A percentile compares a stretch with the other conserved stretches of the same genome.
These are phyloP conservation scores for Ustilago esculenta DNA, from an alignment of 1,284 basidiomycete species.

Conservation along the genomic window DNA sequence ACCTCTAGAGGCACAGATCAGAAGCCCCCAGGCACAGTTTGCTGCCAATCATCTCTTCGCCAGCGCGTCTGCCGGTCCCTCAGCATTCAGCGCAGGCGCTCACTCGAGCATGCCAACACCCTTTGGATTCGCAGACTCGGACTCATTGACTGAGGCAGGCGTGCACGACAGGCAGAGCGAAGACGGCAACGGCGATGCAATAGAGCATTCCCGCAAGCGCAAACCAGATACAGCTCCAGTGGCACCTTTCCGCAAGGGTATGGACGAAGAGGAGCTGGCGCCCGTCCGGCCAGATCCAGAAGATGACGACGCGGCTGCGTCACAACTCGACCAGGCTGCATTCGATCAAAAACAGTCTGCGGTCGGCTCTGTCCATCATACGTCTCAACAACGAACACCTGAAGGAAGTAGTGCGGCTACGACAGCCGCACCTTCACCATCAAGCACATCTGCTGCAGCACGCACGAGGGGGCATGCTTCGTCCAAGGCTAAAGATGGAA, in stretches of 20 bases:
- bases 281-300: conserved; percentile 28
- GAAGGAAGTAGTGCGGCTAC: neutral
- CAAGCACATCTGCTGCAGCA: conserved; percentile 1
- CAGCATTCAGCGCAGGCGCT: conserved; percentile 20
- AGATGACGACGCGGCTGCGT: conserved; percentile 20
- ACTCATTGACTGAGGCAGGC: conserved; percentile 9
- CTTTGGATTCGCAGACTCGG: conserved; percentile 12
- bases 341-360: neutral
- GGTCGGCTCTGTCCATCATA: neutral
- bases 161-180: neutral
- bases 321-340: conserved; percentile 11
- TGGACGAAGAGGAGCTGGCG: conserved; percentile 51
- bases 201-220: conserved; percentile 12
- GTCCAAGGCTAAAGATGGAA: conserved; percentile 4
- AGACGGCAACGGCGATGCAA: neutral
- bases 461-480: neutral
- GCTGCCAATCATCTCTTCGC: conserved; percentile 61
- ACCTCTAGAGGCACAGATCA: conserved; percentile 64
- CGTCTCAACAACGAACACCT: conserved; percentile 2
- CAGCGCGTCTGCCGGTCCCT: conserved; percentile 36
- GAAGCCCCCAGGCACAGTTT: conserved; percentile 57
- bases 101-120: conserved; percentile 14
- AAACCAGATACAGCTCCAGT: conserved; percentile 25
- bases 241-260: conserved; percentile 57
- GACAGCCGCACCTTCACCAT: conserved; percentile 5